Percentiles rank a stretch among this genome's conserved stretches.
Evolutionary conservation across 2,329 filamentous ascomycete species (phyloP).

Genomic region (Stachybotrys echinatus): DNA sequence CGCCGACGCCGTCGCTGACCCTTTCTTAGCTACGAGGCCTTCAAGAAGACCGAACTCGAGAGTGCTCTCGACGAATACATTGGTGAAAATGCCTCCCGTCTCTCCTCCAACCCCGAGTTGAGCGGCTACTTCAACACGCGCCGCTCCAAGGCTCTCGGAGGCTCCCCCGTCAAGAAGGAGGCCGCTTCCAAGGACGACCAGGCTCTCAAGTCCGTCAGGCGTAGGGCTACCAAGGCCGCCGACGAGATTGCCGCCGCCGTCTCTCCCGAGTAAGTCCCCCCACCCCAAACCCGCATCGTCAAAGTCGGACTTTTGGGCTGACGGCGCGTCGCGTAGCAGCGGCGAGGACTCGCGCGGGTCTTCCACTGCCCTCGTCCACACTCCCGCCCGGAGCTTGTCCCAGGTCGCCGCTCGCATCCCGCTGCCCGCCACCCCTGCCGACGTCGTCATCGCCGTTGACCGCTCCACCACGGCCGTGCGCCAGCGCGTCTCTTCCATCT

Average conservation of each 20-base stretch:
- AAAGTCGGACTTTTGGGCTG: no score
- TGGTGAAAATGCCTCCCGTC: constrained; percentile 59
- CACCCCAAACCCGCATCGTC: background rate
- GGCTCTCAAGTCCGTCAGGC: constrained; percentile 39
- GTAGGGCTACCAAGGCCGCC: constrained; percentile 37
- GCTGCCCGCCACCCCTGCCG: constrained; percentile 75
- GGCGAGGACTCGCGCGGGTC: constrained; percentile 25
- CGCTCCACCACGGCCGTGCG: constrained; percentile 62
- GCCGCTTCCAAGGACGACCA: constrained; percentile 27
- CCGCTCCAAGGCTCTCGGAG: constrained; percentile 48
- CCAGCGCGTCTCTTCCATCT: constrained; percentile 57
- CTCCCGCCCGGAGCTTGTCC: constrained; percentile 46
- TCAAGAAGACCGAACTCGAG: constrained; percentile 78
- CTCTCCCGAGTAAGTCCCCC: constrained; percentile 31
- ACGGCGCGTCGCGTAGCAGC: constrained; percentile 8
- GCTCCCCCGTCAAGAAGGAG: constrained; percentile 59
- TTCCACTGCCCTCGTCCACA: constrained; percentile 41
- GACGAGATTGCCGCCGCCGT: constrained; percentile 33
- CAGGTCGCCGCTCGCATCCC: constrained; percentile 56
- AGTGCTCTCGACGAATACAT: constrained; percentile 68
- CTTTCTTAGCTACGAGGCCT: constrained; percentile 55
- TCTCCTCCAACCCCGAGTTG: constrained; percentile 58
- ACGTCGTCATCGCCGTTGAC: constrained; percentile 72
- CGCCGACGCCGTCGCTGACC: no score
- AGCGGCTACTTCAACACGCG: constrained; percentile 71